Conservation (phyloP, 164 flowering plant species). For the Malania oleifera region DNA sequence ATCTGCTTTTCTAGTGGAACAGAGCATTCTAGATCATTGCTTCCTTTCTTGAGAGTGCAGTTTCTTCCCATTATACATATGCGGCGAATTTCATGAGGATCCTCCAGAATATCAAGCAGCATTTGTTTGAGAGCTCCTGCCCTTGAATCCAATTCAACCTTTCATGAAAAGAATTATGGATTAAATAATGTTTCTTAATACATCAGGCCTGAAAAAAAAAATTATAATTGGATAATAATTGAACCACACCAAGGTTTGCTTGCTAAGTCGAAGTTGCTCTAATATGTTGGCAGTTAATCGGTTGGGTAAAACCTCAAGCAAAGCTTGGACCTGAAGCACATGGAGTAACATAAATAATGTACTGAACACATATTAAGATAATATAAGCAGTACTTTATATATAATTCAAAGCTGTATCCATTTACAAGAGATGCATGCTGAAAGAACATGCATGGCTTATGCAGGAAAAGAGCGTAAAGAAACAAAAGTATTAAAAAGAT, state of each 20-base stretch:
- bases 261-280: slow-evolving; percentile 94
- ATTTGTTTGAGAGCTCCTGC: slow-evolving; percentile 93
- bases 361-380: too few species aligned
- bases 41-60: slow-evolving; percentile 56
- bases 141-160: slow-evolving; percentile 95
- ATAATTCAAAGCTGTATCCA: too few species aligned
- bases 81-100: slow-evolving; percentile 84
- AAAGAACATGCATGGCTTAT: too few species aligned
- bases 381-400: too few species aligned
- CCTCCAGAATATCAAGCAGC: slow-evolving; percentile 97
- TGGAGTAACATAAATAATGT: not conserved
- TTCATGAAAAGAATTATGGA: slow-evolving; percentile 8
- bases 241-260: slow-evolving; percentile 73
- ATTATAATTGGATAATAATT: not conserved
- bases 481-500: too few species aligned
- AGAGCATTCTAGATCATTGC: slow-evolving; percentile 63
- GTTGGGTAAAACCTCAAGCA: slow-evolving; percentile 88
- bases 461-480: too few species aligned
- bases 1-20: slow-evolving; percentile 74
- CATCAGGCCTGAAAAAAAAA: not conserved
- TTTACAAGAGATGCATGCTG: too few species aligned
- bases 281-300: slow-evolving; percentile 75
- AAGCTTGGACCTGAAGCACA: slow-evolving; percentile 63
- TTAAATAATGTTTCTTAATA: slow-evolving; percentile 10
- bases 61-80: slow-evolving; percentile 92